These are phyloP conservation scores for Sphaerobolus stellatus DNA, from an alignment of 1,284 basidiomycete species.

Conservation along the genomic window DNA sequence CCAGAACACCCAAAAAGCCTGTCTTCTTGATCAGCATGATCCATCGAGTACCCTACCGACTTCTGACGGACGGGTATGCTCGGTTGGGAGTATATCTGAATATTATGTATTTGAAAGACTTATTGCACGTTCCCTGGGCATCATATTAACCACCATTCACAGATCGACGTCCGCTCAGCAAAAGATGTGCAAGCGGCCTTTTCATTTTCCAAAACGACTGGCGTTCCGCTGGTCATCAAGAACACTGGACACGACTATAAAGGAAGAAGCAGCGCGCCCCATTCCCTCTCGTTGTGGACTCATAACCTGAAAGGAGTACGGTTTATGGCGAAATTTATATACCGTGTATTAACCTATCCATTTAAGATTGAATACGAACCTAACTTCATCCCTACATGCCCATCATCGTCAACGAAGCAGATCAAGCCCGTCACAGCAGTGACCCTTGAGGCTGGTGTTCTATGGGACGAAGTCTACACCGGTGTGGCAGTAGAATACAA, in stretches of 20 bases:
- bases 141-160: too few relatives aligned
- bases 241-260: slow-evolving; percentile 54
- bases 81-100: slow-evolving; percentile 39
- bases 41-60: slow-evolving; percentile 30
- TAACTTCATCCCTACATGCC: slow-evolving; percentile 10
- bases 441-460: slow-evolving; percentile 23
- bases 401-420: not conserved
- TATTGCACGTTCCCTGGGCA: not conserved
- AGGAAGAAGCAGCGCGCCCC: slow-evolving; percentile 40
- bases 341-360: not conserved
- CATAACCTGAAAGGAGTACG: slow-evolving; percentile 16
- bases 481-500: slow-evolving; percentile 32
- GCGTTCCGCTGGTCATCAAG: slow-evolving; percentile 45
- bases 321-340: not conserved
- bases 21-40: slow-evolving; percentile 25
- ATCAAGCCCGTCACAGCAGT: slow-evolving; percentile 2
- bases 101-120: slow-evolving; percentile 2
- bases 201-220: slow-evolving; percentile 37
- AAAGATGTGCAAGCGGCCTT: slow-evolving; percentile 44
- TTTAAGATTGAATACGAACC: slow-evolving; percentile 5
- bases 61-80: slow-evolving; percentile 31
- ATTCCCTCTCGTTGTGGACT: slow-evolving; percentile 42
- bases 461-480: slow-evolving; percentile 27
- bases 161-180: slow-evolving; percentile 44
- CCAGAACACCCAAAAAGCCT: slow-evolving; percentile 24